These are phyloP conservation scores for Corylus heterophylla DNA, from an alignment of 306 rosid genomes.

Conservation along the genomic window DNA sequence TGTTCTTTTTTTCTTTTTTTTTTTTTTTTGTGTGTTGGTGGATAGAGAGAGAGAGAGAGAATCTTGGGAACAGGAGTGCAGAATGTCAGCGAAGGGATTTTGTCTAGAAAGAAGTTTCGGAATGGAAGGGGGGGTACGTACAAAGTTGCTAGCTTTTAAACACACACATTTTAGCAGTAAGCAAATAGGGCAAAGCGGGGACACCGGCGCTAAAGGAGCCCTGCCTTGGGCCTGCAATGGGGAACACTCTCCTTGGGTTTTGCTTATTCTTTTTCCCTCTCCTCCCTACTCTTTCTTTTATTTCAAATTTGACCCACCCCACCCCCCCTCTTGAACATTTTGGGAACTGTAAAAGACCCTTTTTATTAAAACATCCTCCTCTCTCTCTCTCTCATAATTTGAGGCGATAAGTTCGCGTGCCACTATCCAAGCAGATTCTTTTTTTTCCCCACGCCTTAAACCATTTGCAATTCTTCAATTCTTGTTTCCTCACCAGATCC, in stretches of 20 bases:
- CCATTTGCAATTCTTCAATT: constrained; percentile 48
- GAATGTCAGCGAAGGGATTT: constrained; percentile 68
- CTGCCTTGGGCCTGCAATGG: constrained; percentile 78
- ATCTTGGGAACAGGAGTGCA: constrained; percentile 65
- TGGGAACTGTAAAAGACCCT: constrained; percentile 57
- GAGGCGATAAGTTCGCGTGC: constrained; percentile 95
- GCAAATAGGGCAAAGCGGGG: constrained; percentile 56
- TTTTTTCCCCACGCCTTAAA: constrained; percentile 77
- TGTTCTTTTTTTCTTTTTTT: too few relatives aligned
- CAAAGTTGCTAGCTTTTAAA: constrained; percentile 39
- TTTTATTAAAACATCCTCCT: constrained; percentile 16
- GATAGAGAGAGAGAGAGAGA: constrained; percentile 23
- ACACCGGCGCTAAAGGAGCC: constrained; percentile 96
- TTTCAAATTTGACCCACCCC: background rate
- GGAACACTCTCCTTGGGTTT: constrained; percentile 86
- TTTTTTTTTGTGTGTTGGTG: constrained; percentile 3
- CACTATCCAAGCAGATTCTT: constrained; percentile 55
- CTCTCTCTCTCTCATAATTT: constrained; percentile 55
- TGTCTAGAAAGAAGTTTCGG: constrained; percentile 55
- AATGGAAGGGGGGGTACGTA: constrained; percentile 29
- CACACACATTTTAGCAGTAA: constrained; percentile 27
- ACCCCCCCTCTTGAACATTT: constrained; percentile 33
- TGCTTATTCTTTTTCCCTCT: constrained; percentile 38
- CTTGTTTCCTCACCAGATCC: constrained; percentile 78
- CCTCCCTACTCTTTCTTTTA: constrained; percentile 8